Percentiles rank a stretch among this genome's conserved stretches.
Conservation (phyloP, 2,329 filamentous ascomycete genomes). For the Aspergillus pseudonomiae region DNA sequence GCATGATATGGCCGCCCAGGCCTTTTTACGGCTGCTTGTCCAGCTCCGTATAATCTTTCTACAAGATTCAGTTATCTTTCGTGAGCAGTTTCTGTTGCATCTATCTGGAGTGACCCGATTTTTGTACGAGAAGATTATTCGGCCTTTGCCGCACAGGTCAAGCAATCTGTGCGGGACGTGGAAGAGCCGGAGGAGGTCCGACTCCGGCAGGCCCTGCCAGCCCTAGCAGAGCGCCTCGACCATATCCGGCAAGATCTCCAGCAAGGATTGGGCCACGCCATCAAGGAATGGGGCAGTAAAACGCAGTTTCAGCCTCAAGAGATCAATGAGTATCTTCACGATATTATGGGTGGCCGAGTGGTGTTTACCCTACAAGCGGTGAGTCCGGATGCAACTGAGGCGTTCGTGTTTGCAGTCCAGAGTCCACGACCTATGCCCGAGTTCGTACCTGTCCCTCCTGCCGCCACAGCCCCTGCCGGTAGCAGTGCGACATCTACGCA, state of each 20-base stretch:
- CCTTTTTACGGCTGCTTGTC: background rate
- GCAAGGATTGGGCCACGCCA: background rate
- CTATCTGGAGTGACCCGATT: background rate
- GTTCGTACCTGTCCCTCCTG: background rate
- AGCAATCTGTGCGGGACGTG: background rate
- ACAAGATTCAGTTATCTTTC: background rate
- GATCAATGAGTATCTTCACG: background rate
- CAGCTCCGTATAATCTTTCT: slow-evolving; percentile 2
- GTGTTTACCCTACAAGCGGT: background rate
- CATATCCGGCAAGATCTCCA: background rate
- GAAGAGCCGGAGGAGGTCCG: background rate
- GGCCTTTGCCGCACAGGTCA: background rate
- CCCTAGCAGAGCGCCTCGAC: background rate
- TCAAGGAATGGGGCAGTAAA: background rate
- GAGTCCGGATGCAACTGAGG: background rate
- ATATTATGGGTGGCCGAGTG: background rate
- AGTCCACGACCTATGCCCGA: background rate
- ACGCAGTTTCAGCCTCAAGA: background rate
- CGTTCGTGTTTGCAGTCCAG: background rate
- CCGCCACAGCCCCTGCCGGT: background rate
- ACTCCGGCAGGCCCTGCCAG: background rate
- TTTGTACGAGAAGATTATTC: slow-evolving; percentile 4
- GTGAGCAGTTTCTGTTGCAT: background rate
- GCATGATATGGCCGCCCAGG: background rate
- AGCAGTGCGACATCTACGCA: background rate